phyloP scores from a whole-genome alignment of 2,329 filamentous ascomycete species.

The Calonectria hongkongensis region DNA sequence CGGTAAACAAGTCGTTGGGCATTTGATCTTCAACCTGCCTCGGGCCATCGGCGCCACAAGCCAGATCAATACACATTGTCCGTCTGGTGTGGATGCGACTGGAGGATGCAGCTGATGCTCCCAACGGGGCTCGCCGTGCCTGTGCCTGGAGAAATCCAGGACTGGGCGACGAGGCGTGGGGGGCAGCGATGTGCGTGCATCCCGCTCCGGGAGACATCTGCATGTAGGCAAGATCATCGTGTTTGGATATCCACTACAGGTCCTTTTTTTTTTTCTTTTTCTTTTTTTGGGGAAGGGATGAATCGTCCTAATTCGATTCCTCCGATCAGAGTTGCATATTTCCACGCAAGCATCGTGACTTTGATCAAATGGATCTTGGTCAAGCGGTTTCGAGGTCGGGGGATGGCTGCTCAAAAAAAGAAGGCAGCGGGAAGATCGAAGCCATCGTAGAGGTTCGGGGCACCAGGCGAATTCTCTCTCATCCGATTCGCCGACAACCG shows the following conservation, averaged over 20 bases:
- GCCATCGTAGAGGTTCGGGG: not conserved
- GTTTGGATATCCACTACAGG: constrained; percentile 3
- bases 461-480: not conserved
- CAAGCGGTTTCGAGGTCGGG: not conserved
- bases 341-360: constrained; percentile 3
- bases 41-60: constrained; percentile 19
- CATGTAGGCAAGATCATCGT: constrained; percentile 19
- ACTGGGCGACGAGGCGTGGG: constrained; percentile 15
- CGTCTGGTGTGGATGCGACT: not conserved
- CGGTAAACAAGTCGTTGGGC: not conserved
- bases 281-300: not conserved
- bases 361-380: not conserved
- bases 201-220: constrained; percentile 13
- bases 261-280: not conserved
- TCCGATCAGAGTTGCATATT: constrained; percentile 1
- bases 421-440: constrained; percentile 11
- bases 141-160: not conserved
- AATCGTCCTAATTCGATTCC: constrained; percentile 2
- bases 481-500: not conserved
- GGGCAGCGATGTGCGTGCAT: constrained; percentile 20
- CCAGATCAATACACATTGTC: constrained; percentile 17
- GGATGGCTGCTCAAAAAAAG: not conserved
- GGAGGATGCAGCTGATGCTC: not conserved
- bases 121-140: constrained; percentile 1
- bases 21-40: not conserved